Conservation (phyloP, 768 basidiomycete genomes). For the Agrocybe pediades region DNA sequence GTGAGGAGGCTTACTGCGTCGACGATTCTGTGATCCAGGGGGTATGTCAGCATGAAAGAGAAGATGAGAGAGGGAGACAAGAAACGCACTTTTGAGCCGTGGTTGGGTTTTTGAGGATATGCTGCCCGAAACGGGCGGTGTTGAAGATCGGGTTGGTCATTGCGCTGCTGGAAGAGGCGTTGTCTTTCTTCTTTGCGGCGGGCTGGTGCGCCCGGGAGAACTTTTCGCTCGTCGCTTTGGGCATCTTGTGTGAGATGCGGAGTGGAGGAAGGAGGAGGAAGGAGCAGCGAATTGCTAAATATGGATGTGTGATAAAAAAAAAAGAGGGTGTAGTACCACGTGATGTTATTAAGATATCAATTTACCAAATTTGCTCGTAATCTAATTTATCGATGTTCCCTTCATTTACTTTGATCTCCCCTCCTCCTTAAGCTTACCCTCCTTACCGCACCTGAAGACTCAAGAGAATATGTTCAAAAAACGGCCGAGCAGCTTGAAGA, state of each 20-base stretch:
- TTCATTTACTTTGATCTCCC: background rate
- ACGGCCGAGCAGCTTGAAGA: slow-evolving; percentile 66
- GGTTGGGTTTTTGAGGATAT: slow-evolving; percentile 93
- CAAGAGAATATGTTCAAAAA: slow-evolving; percentile 74
- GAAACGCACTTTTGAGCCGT: slow-evolving; percentile 81
- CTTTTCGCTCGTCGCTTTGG: slow-evolving; percentile 75
- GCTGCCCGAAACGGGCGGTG: slow-evolving; percentile 94
- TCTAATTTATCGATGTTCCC: background rate
- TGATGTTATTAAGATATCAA: no score
- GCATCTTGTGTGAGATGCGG: slow-evolving; percentile 46
- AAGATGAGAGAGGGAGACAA: background rate
- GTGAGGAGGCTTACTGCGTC: slow-evolving; percentile 37
- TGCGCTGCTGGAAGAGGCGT: slow-evolving; percentile 43
- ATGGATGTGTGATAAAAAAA: no score
- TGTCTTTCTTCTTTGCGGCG: slow-evolving; percentile 51
- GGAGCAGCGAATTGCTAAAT: no score
- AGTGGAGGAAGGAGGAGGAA: background rate
- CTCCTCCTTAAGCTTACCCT: no score
- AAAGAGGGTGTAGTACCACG: no score
- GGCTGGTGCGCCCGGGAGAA: slow-evolving; percentile 72
- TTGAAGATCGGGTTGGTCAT: slow-evolving; percentile 90
- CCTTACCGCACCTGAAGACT: background rate
- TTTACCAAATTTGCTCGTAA: no score
- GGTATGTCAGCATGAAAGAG: slow-evolving; percentile 12
- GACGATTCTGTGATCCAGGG: slow-evolving; percentile 37